These are phyloP conservation scores for Datura wrightii DNA, from an alignment of 257 asterid genomes.

Conservation along the genomic window DNA sequence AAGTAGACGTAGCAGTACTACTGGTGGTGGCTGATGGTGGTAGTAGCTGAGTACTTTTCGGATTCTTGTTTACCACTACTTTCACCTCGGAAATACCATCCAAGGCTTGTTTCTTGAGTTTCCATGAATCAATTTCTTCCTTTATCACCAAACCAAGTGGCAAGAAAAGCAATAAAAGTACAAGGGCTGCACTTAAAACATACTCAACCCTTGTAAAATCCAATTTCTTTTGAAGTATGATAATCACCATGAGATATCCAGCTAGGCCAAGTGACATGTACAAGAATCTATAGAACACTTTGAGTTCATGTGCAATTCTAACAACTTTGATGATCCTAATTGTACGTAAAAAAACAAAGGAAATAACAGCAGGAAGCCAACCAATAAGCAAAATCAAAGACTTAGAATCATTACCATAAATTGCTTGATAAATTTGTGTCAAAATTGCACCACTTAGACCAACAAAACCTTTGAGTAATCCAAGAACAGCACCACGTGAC, in stretches of 20 bases:
- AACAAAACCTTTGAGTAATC: slow-evolving; percentile 52
- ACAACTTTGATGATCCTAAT: slow-evolving; percentile 42
- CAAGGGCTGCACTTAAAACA: slow-evolving; percentile 29
- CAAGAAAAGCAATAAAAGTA: slow-evolving; percentile 37
- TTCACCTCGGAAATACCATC: slow-evolving; percentile 40
- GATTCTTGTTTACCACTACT: slow-evolving; percentile 42
- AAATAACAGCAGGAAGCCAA: slow-evolving; percentile 48
- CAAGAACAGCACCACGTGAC: slow-evolving; percentile 53
- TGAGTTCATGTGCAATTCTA: slow-evolving; percentile 42
- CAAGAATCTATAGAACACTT: slow-evolving; percentile 42
- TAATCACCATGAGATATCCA: slow-evolving; percentile 49
- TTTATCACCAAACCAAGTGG: slow-evolving; percentile 42
- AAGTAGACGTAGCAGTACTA: not conserved
- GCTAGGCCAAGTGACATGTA: slow-evolving; percentile 47
- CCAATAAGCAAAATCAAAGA: slow-evolving; percentile 47
- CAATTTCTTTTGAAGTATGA: slow-evolving; percentile 36
- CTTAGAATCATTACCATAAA: slow-evolving; percentile 41
- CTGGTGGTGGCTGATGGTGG: not conserved
- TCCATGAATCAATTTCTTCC: slow-evolving; percentile 42
- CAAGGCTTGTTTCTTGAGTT: slow-evolving; percentile 33
- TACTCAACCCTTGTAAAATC: slow-evolving; percentile 33
- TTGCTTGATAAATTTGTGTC: slow-evolving; percentile 43
- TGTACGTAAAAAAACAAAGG: slow-evolving; percentile 43
- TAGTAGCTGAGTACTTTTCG: not conserved
- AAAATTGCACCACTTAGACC: slow-evolving; percentile 53